A percentile compares a stretch with the other conserved stretches of the same genome.
phyloP scores from a whole-genome alignment of 2,329 filamentous ascomycete genomes.

The Sclerotinia trifoliorum region DNA sequence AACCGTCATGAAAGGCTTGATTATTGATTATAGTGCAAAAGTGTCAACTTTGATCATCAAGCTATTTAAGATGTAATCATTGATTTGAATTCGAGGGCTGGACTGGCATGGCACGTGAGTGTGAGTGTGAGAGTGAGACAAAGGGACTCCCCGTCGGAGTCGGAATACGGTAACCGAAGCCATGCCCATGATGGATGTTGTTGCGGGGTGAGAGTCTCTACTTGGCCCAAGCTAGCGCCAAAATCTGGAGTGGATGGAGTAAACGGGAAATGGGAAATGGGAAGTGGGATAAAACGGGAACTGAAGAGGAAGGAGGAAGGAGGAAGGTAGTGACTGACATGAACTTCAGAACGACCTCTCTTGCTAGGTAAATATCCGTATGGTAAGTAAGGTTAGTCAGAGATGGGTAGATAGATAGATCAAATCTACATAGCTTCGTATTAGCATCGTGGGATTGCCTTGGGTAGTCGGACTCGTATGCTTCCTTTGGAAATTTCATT shows the following conservation, averaged over 20 bases:
- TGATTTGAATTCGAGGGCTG: not conserved
- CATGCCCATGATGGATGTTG: not conserved
- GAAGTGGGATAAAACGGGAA: too few species aligned
- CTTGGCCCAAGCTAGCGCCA: constrained; percentile 6
- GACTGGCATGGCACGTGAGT: constrained; percentile 6
- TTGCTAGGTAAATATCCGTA: too few species aligned
- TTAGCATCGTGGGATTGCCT: too few species aligned
- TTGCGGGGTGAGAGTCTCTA: constrained; percentile 14
- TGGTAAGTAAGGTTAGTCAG: too few species aligned
- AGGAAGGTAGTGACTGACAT: too few species aligned
- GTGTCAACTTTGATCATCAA: not conserved
- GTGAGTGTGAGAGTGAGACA: constrained; percentile 14
- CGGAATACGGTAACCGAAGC: not conserved
- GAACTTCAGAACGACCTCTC: too few species aligned
- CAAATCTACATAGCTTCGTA: too few species aligned
- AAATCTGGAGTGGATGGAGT: constrained; percentile 10
- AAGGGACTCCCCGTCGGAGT: not conserved
- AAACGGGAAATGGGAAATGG: not conserved
- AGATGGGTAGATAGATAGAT: too few species aligned
- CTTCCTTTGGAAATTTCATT: not conserved
- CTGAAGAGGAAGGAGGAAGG: too few species aligned
- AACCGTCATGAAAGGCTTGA: not conserved
- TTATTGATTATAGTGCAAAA: not conserved
- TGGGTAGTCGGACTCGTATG: too few species aligned
- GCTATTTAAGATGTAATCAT: not conserved